A percentile compares a stretch with the other conserved stretches of the same genome.
Conservation (phyloP, 2,329 filamentous ascomycete genomes). For the Zymoseptoria crescenta region DNA sequence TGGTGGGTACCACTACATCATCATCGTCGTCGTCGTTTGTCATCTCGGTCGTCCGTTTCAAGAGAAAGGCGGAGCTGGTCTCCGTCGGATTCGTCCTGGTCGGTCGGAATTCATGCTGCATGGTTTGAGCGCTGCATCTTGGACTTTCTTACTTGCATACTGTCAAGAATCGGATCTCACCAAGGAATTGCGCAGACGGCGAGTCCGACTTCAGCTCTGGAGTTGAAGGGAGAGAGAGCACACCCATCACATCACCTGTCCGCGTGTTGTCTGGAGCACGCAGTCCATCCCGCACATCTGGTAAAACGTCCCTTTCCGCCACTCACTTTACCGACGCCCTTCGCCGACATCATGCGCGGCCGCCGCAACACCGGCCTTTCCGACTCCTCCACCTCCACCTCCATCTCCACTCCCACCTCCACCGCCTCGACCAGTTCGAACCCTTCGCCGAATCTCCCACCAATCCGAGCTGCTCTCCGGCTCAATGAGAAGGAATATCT, state of each 20-base stretch:
- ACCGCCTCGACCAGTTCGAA: slow-evolving; percentile 51
- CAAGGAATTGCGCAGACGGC: neutral
- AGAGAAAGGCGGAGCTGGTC: too few relatives aligned
- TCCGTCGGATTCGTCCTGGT: too few relatives aligned
- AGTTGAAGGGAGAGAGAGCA: neutral
- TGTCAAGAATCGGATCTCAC: neutral
- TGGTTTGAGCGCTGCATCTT: too few relatives aligned
- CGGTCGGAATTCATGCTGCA: too few relatives aligned
- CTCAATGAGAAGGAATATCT: slow-evolving; percentile 43
- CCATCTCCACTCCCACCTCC: slow-evolving; percentile 60
- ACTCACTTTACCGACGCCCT: neutral
- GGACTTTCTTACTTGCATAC: too few relatives aligned
- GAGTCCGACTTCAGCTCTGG: neutral
- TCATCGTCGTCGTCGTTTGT: too few relatives aligned
- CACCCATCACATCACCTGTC: too few relatives aligned
- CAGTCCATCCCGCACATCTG: neutral
- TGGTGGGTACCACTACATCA: too few relatives aligned
- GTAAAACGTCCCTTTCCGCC: neutral
- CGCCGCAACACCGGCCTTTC: slow-evolving; percentile 41
- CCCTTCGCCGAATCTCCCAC: slow-evolving; percentile 42
- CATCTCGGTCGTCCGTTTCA: too few relatives aligned
- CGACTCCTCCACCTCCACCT: slow-evolving; percentile 50
- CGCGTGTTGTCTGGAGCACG: neutral
- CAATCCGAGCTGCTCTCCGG: neutral
- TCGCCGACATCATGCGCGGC: slow-evolving; percentile 33